Base-by-base conservation (phyloP, 2,329 filamentous ascomycete species). In the Colletotrichum australisinense region DNA sequence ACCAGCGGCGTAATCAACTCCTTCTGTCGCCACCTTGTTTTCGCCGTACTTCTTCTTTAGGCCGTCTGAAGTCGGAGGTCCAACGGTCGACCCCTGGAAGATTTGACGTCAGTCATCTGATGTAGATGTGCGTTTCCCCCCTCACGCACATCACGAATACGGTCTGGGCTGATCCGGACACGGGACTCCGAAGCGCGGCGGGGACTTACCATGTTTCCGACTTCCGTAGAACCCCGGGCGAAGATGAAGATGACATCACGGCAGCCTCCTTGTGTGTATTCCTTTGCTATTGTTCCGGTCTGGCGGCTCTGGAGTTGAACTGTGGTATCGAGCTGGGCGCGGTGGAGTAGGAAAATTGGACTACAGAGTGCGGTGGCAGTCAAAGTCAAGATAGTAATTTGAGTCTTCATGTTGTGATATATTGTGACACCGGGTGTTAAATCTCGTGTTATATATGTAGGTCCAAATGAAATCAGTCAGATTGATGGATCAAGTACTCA, bases 221-320 rank as follows among this genome's bases (percentile, higher is more conserved):
- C 4, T 74, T 84, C 83, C 16, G 78, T 80, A 3, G 83, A 83
- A 42, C 79, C 83, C 14, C 83, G 81, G 58, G 83, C 83, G 67
- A 77, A 84, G 77, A 85, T 80, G 75, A 84, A 80, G 74, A 85
- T 84, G 59, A 79, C 80, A 16, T 63, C 64, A 58, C 69, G 73
- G 46, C 59, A 65, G n/a, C 69, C 69, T 12, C 64, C 56, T 26
- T 4, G 24, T 1, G 69, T 57, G 56, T 67, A 72, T 28, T 72
- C 69, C 14, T 72, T 62, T 26, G 63, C 16, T 2, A 26, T 28
- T 1, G 9, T 24, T 14, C 63, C 69, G 9, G 69, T 72, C 16
- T 46, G 26, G 55, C 46, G 56, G 9, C 22, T 38, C 5, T 49
- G 9, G 14, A 67, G 28, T 38, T 26, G 53, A 2, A 46, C 32